phyloP scores from a whole-genome alignment of 495 filamentous ascomycete genomes.

The Trichoderma orchidacearum region DNA sequence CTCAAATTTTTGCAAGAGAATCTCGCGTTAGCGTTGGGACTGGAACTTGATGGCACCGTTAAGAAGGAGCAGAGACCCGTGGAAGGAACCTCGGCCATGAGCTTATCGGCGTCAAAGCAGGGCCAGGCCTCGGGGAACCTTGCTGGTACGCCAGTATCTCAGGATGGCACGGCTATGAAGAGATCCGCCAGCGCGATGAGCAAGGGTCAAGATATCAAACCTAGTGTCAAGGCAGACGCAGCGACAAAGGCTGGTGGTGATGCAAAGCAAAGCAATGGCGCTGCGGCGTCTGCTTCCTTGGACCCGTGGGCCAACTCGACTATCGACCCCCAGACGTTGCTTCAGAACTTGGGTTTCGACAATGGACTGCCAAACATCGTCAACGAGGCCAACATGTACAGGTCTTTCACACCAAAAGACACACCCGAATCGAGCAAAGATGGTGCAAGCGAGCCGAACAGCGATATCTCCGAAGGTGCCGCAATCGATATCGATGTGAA shows the following conservation, averaged over 20 bases:
- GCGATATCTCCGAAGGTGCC: slow-evolving; percentile 36
- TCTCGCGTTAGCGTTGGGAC: slow-evolving; percentile 24
- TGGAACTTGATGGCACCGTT: slow-evolving; percentile 32
- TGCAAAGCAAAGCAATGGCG: not conserved
- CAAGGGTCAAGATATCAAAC: slow-evolving; percentile 14
- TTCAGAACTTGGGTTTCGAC: slow-evolving; percentile 10
- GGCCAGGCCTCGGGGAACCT: slow-evolving; percentile 22
- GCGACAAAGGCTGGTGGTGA: not conserved
- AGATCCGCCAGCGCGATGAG: slow-evolving; percentile 21
- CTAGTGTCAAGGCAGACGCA: not conserved
- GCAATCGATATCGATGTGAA: slow-evolving; percentile 27
- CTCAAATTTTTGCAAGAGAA: slow-evolving; percentile 33
- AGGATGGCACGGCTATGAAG: slow-evolving; percentile 27
- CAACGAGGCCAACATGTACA: slow-evolving; percentile 31
- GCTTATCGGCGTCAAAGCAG: slow-evolving; percentile 23
- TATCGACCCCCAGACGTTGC: slow-evolving; percentile 31
- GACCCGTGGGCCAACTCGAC: slow-evolving; percentile 24
- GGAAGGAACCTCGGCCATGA: slow-evolving; percentile 17
- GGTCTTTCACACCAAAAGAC: slow-evolving; percentile 37
- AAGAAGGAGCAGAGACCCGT: slow-evolving; percentile 9
- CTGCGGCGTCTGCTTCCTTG: slow-evolving; percentile 8
- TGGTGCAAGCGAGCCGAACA: slow-evolving; percentile 36
- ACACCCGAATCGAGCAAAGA: slow-evolving; percentile 44
- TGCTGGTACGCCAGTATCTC: slow-evolving; percentile 29
- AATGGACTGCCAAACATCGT: slow-evolving; percentile 17